Evolutionary conservation across 495 filamentous ascomycete species (phyloP), one percentile per base, ranked within the genome.

Genomic region (Daldinia childiae): DNA sequence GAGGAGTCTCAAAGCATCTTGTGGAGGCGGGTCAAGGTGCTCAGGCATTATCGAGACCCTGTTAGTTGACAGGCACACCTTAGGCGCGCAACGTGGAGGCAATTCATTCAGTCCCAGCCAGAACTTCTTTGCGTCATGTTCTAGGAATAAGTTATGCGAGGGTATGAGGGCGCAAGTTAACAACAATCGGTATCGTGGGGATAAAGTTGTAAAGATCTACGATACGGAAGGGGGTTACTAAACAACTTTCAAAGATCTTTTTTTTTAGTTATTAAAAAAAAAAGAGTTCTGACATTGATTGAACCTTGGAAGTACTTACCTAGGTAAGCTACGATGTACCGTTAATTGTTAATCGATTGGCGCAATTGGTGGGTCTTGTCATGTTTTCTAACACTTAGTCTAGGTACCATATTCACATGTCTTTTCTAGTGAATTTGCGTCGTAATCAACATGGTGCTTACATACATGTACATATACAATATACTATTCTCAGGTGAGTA

Each of bases 1-100:
- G 51, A 88, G 84, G 36, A 82, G 78, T 76, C 88, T 84, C 65
- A 87, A 73, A 21, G 62, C 66, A 51, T 82, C 76, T 38, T 78
- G 76, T 54, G 58, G 68, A 64, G 78, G 74, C 21, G 81, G 77
- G 58, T 76, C 71, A 65, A 79, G 79, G 64, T 80, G 76, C 69
- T 82, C 81, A 76, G 81, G 72, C 79, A 81, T 81, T 65, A 71
- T 76, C 69, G 70, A 68, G 65, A 76, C 69, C 65, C 56, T 38
- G 48, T 48, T 58, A 62, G 73, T 58, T 24, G 61, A 43, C 36
- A 56, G 51, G 50, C 50, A 61, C 65, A 59, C 61, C 58, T 54
- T 43, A 17, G 43, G 66, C 38, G 71, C 68, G 65, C 62, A 58
- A 69, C 56, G 60, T 60, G 52, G 56, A 73, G 34, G 61, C 62